Evolutionary conservation across 768 basidiomycete genomes (phyloP).

Genomic region (Hypholoma fasciculare): DNA sequence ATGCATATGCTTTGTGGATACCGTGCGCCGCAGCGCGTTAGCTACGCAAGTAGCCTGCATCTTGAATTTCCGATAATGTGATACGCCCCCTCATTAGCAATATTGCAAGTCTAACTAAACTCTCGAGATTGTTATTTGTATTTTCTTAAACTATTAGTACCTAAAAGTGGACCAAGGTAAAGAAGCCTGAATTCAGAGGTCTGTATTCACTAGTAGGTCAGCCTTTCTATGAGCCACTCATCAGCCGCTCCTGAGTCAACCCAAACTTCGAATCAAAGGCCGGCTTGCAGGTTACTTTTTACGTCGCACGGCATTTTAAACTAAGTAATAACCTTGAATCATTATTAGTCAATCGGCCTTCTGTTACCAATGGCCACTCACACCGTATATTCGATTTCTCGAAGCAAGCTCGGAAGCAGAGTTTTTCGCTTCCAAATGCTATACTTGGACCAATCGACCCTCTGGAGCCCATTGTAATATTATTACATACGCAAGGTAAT

Average conservation of each 20-base stretch:
- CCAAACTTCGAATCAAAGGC: background rate
- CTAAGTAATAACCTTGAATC: background rate
- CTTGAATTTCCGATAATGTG: background rate
- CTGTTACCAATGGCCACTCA: background rate
- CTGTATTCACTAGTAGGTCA: background rate
- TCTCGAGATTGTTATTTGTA: background rate
- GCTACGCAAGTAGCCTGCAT: background rate
- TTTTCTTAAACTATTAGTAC: background rate
- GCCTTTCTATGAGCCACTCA: background rate
- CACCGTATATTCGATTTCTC: background rate
- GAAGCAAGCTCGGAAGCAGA: background rate
- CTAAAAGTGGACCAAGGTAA: background rate
- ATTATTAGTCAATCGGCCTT: background rate
- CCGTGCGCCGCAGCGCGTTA: background rate
- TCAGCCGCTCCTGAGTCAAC: background rate
- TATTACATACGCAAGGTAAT: background rate
- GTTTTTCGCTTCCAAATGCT: background rate
- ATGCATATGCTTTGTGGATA: background rate
- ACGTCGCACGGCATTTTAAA: background rate
- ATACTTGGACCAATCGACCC: background rate
- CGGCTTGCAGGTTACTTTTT: background rate
- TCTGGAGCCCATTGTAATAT: background rate
- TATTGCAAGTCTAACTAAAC: background rate
- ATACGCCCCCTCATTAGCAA: background rate
- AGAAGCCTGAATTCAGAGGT: background rate